Evolutionary conservation across 2,329 filamentous ascomycete species (phyloP).

Genomic region (Aspergillus aculeatus): DNA sequence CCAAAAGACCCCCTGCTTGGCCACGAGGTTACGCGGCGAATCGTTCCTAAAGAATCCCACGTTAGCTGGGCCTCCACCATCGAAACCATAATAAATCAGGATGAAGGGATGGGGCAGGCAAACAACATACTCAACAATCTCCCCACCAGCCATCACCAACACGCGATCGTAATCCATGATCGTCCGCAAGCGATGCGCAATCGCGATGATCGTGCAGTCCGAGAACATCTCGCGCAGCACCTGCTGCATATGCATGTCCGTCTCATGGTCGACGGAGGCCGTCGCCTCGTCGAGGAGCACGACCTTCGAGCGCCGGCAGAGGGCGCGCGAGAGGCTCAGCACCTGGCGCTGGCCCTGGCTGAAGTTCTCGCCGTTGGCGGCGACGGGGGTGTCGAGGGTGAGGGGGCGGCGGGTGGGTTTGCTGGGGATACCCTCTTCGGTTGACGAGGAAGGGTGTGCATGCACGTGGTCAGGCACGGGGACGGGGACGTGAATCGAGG

Average conservation of each 20-base stretch:
- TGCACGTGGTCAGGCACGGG: conserved; percentile 10
- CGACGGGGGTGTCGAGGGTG: conserved; percentile 52
- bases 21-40: conserved; percentile 21
- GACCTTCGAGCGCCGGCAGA: conserved; percentile 57
- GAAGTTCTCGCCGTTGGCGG: conserved; percentile 50
- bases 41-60: conserved; percentile 19
- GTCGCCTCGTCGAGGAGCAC: conserved; percentile 66
- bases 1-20: conserved; percentile 23
- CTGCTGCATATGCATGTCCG: conserved; percentile 58
- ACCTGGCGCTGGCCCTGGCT: conserved; percentile 62
- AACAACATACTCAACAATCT: conserved; percentile 55
- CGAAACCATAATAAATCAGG: not conserved
- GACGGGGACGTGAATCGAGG: conserved; percentile 32
- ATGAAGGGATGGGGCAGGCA: too few relatives aligned
- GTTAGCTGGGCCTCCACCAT: not conserved
- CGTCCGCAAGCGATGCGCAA: conserved; percentile 64
- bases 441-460: not conserved
- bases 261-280: conserved; percentile 61
- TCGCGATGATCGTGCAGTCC: conserved; percentile 61
- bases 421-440: conserved; percentile 1
- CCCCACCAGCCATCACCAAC: conserved; percentile 56
- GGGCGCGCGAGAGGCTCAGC: conserved; percentile 59
- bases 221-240: conserved; percentile 54
- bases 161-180: conserved; percentile 62
- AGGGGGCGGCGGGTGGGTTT: conserved; percentile 23